Evolutionary conservation across 2,329 filamentous ascomycete genomes (phyloP).

Genomic region (Colletotrichum kahawae): DNA sequence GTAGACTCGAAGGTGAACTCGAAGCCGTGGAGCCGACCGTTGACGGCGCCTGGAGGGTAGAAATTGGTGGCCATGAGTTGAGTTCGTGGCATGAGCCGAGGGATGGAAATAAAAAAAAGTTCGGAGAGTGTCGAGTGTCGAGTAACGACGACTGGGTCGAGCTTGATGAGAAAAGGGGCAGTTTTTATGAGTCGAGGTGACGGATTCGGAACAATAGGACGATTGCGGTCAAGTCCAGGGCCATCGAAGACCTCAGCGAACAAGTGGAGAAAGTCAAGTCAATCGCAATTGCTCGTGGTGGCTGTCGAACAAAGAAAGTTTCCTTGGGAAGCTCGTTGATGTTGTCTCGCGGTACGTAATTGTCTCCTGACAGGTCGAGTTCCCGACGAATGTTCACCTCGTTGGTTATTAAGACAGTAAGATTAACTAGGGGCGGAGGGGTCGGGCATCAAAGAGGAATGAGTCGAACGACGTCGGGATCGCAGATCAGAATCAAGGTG

Average conservation of each 20-base stretch:
- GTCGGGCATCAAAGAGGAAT: not conserved
- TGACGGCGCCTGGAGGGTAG: constrained; percentile 2
- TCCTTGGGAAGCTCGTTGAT: not conserved
- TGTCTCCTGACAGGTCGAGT: not conserved
- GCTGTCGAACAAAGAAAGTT: not conserved
- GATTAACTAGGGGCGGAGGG: not conserved
- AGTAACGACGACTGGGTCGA: not conserved
- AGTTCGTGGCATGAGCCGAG: not conserved
- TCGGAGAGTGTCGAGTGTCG: not conserved
- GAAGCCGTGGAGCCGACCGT: constrained; percentile 16
- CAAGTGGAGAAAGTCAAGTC: not conserved
- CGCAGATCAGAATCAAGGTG: not conserved
- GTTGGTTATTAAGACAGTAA: not conserved
- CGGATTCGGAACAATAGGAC: not conserved
- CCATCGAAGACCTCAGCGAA: constrained; percentile 5
- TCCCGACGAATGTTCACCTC: not conserved
- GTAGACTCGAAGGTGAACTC: constrained; percentile 24
- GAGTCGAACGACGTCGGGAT: not conserved
- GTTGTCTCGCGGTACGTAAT: not conserved
- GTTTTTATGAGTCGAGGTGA: not conserved
- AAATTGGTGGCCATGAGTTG: constrained; percentile 6
- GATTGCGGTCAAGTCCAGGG: constrained; percentile 5
- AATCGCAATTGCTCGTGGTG: not conserved
- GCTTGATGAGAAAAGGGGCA: not conserved
- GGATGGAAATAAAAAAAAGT: not conserved